phyloP scores from a whole-genome alignment of 2,329 filamentous ascomycete genomes.

The Thermothelomyces thermophilus region DNA sequence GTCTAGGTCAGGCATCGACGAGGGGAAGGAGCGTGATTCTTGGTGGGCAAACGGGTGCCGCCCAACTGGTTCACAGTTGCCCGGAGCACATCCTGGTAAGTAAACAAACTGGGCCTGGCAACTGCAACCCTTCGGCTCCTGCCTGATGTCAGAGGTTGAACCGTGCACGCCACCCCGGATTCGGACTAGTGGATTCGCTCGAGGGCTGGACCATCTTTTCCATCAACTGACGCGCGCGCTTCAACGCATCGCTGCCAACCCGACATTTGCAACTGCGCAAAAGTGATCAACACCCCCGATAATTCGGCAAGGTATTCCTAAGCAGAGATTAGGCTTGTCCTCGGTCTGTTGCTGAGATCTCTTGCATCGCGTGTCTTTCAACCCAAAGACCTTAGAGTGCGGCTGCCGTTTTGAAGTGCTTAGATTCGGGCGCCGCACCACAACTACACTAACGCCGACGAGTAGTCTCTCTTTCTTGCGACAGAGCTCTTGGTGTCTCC shows the following conservation, averaged over 20 bases:
- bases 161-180: conserved; percentile 8
- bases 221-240: conserved; percentile 3
- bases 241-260: background rate
- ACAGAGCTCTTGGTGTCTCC: no score
- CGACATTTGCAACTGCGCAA: background rate
- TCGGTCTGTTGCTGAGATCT: background rate
- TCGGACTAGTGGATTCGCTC: background rate
- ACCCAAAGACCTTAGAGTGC: no score
- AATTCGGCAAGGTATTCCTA: background rate
- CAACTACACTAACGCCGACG: no score
- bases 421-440: no score
- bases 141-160: conserved; percentile 18
- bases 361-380: no score
- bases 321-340: no score
- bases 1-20: background rate
- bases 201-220: background rate
- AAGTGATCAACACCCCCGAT: background rate
- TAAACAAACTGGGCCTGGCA: conserved; percentile 22
- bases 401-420: no score
- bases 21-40: background rate
- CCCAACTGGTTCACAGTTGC: conserved; percentile 18
- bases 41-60: background rate
- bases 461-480: no score
- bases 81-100: conserved; percentile 18
- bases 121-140: background rate